Conservation (phyloP, 306 rosid species). For the Vicia faba region DNA sequence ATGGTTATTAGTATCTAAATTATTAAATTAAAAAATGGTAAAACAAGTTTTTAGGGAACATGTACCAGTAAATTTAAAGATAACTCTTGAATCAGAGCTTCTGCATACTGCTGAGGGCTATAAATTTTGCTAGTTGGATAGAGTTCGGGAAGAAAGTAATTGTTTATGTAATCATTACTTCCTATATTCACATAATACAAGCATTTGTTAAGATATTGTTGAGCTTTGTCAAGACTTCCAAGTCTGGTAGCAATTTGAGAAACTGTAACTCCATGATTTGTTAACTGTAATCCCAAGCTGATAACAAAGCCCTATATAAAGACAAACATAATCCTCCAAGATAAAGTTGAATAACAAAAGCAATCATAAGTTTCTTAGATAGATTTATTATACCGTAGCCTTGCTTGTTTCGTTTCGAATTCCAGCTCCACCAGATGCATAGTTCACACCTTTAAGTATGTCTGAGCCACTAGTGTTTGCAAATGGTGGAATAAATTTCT, state of each 20-base stretch:
- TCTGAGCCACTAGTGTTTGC: conserved; percentile 39
- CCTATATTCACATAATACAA: conserved; percentile 62
- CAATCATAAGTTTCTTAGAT: background rate
- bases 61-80: conserved; percentile 46
- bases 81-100: conserved; percentile 41
- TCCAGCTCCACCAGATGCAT: conserved; percentile 49
- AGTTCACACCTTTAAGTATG: conserved; percentile 48
- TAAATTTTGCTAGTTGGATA: conserved; percentile 45
- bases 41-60: background rate
- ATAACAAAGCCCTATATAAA: conserved; percentile 46
- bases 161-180: conserved; percentile 60
- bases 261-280: conserved; percentile 40
- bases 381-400: background rate
- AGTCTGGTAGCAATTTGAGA: conserved; percentile 27
- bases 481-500: conserved; percentile 44
- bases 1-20: no score
- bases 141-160: conserved; percentile 51
- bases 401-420: conserved; percentile 28
- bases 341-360: background rate
- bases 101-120: conserved; percentile 44
- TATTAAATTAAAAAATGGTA: no score
- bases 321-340: no score
- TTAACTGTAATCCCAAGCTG: conserved; percentile 44
- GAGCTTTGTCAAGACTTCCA: conserved; percentile 27
- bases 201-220: conserved; percentile 47